Conservation (phyloP, 2,329 filamentous ascomycete species). For the Ceratocystis diversiconidia region DNA sequence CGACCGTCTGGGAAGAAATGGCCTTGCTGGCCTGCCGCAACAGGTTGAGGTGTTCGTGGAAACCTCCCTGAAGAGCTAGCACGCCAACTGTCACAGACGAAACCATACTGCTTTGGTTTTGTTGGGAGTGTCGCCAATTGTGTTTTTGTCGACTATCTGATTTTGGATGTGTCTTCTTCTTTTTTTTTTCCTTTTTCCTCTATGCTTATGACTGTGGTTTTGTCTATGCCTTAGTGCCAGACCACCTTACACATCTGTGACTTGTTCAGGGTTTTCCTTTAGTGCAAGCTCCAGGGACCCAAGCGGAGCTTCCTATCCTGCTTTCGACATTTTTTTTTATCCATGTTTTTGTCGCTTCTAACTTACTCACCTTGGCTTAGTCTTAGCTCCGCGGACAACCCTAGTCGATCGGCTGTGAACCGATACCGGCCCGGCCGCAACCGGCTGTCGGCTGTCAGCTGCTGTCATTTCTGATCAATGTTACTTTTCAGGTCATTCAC, state of each 20-base stretch:
- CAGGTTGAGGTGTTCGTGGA: conserved; percentile 72
- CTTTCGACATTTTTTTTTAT: not conserved
- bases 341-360: not conserved
- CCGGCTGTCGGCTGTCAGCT: not conserved
- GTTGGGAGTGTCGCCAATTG: not conserved
- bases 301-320: conserved; percentile 8
- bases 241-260: no score
- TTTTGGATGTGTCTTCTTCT: not conserved
- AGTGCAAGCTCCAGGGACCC: not conserved
- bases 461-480: not conserved
- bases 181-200: not conserved
- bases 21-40: conserved; percentile 52
- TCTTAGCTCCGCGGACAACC: not conserved
- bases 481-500: not conserved
- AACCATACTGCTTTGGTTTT: conserved; percentile 6
- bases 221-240: no score
- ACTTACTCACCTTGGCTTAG: not conserved
- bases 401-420: not conserved
- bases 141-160: not conserved
- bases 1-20: conserved; percentile 25
- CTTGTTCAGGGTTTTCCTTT: not conserved
- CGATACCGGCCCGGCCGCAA: conserved; percentile 9
- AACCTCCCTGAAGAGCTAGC: conserved; percentile 77
- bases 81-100: conserved; percentile 41
- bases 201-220: no score